Evolutionary conservation across 805 yeast genomes (phyloP), one percentile per base, ranked within the genome.

Genomic region (Komagataella mondaviorum): DNA sequence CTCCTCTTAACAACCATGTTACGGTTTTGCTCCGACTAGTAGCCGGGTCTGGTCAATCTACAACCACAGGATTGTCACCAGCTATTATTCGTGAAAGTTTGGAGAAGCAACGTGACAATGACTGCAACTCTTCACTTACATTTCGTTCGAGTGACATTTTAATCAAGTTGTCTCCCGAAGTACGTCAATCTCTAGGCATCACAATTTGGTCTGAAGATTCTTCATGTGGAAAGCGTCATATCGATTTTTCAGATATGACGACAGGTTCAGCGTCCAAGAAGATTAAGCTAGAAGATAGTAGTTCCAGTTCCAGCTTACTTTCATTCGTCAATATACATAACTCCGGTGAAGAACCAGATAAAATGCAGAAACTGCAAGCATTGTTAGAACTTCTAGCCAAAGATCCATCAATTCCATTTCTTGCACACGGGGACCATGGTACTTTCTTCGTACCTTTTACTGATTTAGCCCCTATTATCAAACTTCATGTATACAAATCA

Each of bases 361-460:
- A 10, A 5, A 17, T 44, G 23, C 46, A 4, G 16, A 57, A 58
- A 36, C 60, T 55, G 52, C 57, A 58, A 58, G 71, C 79, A 49
- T 98, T 93, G 64, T 67, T 91, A 57, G 81, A 79, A 59, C 69
- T 90, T 8, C 71, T 91, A 39, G 68, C 85, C 1, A 67, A 72
- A 1, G 72, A 78, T 14, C 55, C 76, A 2, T 65, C 60, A 36
- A 54, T 80, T 2, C 82, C 84, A 36, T 88, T 91, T 56, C 61
- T 91, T 48, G 64, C 70, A 54, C 83, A 80, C 63, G 56, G 75
- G 57, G 71, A 69, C 68, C 79, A 71, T 69, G 84, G 77, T 56
- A 63, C 68, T 1, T 86, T 72, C 60, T 77, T 78, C 55, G 75
- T 85, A 17, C 93, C 93, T 47, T 83, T 72, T 62, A 68, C 77